These are phyloP conservation scores for Hura crepitans DNA, from an alignment of 441 rosid genomes.

Conservation along the genomic window DNA sequence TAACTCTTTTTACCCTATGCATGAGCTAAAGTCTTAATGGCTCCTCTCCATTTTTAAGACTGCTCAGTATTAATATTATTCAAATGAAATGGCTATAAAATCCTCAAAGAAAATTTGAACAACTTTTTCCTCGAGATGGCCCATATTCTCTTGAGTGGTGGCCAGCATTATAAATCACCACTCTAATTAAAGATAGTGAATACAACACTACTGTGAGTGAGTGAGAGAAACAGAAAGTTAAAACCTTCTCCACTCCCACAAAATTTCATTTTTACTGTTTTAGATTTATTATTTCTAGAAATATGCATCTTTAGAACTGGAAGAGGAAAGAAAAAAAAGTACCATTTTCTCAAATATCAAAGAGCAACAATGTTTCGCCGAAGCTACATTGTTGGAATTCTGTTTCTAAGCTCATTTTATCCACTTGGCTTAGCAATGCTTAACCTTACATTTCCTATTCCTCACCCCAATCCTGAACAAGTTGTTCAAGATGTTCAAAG, in stretches of 20 bases:
- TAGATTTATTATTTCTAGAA: background rate
- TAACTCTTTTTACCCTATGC: too few relatives aligned
- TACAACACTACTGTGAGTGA: conserved; percentile 17
- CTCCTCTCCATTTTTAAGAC: too few relatives aligned
- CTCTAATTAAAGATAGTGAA: background rate
- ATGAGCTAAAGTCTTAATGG: too few relatives aligned
- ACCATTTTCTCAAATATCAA: background rate
- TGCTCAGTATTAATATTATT: too few relatives aligned
- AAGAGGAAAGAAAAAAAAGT: background rate
- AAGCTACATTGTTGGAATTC: conserved; percentile 56
- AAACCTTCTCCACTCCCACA: background rate
- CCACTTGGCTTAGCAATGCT: conserved; percentile 38
- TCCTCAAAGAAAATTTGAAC: conserved; percentile 10
- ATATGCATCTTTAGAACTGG: background rate
- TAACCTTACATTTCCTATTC: conserved; percentile 48
- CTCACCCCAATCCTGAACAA: conserved; percentile 67
- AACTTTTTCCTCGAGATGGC: conserved; percentile 45
- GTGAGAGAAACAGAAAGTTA: background rate
- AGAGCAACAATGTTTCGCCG: conserved; percentile 32
- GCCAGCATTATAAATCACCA: conserved; percentile 33
- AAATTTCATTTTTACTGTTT: background rate
- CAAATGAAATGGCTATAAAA: conserved; percentile 3
- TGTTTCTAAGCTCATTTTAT: conserved; percentile 37
- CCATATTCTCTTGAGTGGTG: conserved; percentile 27
- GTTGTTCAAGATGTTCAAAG: conserved; percentile 77